Evolutionary conservation across 352 stramenopile genomes (phyloP), one percentile per base, ranked within the genome.

Genomic region (Phytophthora boehmeriae): DNA sequence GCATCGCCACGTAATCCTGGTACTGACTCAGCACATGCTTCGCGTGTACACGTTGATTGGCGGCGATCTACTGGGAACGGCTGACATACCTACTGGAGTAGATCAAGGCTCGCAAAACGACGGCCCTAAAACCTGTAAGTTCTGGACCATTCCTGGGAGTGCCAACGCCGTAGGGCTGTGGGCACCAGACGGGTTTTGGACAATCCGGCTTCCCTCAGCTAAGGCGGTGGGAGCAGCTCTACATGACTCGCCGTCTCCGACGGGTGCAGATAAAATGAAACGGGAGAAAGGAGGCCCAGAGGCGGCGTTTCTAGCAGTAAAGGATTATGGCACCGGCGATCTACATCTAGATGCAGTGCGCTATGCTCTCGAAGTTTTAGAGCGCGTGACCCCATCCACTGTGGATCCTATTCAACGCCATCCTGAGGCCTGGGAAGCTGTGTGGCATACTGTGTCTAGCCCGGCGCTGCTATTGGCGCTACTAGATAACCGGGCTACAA

Each of bases 401-500:
- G 68, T 74, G 64, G 64, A 76, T 57, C 68, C 64, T 32, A 50
- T 42, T 44, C 64, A 60, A 63, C 66, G 65, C 13, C 58, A 71
- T 39, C 64, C 65, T 20, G 60, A 74, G 55, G 68, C 55, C 4
- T 76, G 68, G 68, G 55, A 76, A 63, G 59, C 54, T 8, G 54
- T 73, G 10, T 73, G 59, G 68, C 32, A 71, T 23, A 71, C 59
- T 46, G 73, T 92, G 16, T 86, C 83, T 16, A 90, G 74, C 39
- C 86, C 88, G 13, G 74, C 83, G 8, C 71, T 93, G 10, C 52
- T 96, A 19, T 68, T 96, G 10, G 78, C 86, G n/a, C 62, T 88
- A 22, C 63, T 91, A 13, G 49, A 70, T 5, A 71, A 78, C 46
- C 51, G 67, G 30, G 63, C 68, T 36, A 63, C 68, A 13, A 72